A percentile compares a stretch with the other conserved stretches of the same genome.
Conservation (phyloP, 2,329 filamentous ascomycete genomes). For the Fusarium sp. region DNA sequence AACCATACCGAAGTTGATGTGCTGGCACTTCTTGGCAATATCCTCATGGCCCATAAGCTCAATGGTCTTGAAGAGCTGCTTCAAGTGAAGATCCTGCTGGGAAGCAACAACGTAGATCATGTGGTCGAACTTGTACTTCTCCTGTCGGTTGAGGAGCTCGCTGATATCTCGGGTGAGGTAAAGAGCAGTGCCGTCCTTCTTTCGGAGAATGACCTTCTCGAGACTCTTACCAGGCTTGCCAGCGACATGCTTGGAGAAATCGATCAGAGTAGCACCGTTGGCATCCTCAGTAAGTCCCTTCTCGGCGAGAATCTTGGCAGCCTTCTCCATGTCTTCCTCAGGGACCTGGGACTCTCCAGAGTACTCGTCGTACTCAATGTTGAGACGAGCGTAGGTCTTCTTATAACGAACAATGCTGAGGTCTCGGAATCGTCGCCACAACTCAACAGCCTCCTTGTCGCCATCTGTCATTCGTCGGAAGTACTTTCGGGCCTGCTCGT, state of each 20-base stretch:
- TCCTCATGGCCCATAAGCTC: conserved; percentile 77
- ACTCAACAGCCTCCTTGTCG: conserved; percentile 67
- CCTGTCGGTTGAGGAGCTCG: conserved; percentile 73
- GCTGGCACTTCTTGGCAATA: conserved; percentile 74
- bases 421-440: conserved; percentile 75
- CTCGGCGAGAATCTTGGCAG: conserved; percentile 70
- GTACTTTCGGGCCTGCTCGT: conserved; percentile 79
- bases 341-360: conserved; percentile 80
- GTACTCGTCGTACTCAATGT: conserved; percentile 76
- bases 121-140: conserved; percentile 76
- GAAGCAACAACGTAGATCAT: conserved; percentile 84
- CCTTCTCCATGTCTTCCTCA: conserved; percentile 72
- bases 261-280: conserved; percentile 77
- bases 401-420: conserved; percentile 75
- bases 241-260: conserved; percentile 74
- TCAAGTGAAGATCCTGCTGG: conserved; percentile 77
- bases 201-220: conserved; percentile 76
- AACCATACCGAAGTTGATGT: conserved; percentile 81
- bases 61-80: conserved; percentile 81
- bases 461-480: conserved; percentile 79
- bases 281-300: conserved; percentile 75
- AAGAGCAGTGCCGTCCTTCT: conserved; percentile 78
- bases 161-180: conserved; percentile 84
- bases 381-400: conserved; percentile 75
- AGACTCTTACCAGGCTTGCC: conserved; percentile 76